Evolutionary conservation across 1,139 yeast species (phyloP).

Genomic region (Yamadazyma conglobata): DNA sequence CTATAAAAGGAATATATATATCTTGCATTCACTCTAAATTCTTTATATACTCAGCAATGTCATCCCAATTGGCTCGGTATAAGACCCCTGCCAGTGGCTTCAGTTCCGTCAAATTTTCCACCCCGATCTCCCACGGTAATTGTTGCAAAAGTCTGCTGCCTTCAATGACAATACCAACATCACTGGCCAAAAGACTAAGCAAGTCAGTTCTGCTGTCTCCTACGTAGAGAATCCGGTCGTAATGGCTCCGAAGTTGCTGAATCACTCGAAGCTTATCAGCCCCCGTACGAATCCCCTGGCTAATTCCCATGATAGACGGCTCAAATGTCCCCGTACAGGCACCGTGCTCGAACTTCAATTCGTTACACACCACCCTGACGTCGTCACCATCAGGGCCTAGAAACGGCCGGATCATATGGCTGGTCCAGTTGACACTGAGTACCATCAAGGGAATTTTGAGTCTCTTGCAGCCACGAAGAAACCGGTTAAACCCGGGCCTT

Average conservation of each 20-base stretch:
- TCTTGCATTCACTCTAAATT: too few relatives aligned
- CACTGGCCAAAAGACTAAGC: constrained; percentile 48
- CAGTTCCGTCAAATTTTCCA: too few relatives aligned
- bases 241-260: constrained; percentile 16
- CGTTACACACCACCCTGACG: constrained; percentile 37
- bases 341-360: constrained; percentile 40
- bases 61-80: too few relatives aligned
- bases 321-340: constrained; percentile 40
- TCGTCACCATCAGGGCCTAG: constrained; percentile 13
- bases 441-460: constrained; percentile 39
- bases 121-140: constrained; percentile 13
- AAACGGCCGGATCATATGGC: constrained; percentile 34
- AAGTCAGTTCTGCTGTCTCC: constrained; percentile 72
- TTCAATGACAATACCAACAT: constrained; percentile 47
- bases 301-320: constrained; percentile 4
- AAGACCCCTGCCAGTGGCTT: too few relatives aligned
- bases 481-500: constrained; percentile 42
- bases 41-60: too few relatives aligned
- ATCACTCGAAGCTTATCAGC: constrained; percentile 45
- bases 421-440: constrained; percentile 67
- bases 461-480: constrained; percentile 23
- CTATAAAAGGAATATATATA: too few relatives aligned
- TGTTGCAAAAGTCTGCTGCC: constrained; percentile 21
- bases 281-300: constrained; percentile 47
- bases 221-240: constrained; percentile 39